phyloP scores from a whole-genome alignment of 1,284 basidiomycete species.

The Malassezia vespertilionis region DNA sequence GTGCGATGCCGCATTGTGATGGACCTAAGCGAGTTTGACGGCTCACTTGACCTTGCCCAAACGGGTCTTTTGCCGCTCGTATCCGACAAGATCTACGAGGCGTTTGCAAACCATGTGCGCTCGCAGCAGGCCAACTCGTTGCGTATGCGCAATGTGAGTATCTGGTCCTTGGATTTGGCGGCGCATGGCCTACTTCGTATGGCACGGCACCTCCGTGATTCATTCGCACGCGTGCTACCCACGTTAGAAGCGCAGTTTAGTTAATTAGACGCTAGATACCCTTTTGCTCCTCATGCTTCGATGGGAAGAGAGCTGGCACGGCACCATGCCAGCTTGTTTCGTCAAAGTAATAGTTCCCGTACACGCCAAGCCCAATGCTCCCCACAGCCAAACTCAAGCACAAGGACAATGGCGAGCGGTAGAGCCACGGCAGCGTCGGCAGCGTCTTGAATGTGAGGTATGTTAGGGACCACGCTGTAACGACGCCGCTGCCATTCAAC shows the following conservation, averaged over 20 bases:
- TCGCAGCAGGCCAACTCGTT: conserved; percentile 36
- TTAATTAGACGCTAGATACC: conserved; percentile 11
- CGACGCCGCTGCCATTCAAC: conserved; percentile 36
- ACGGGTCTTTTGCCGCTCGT: conserved; percentile 42
- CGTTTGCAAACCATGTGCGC: conserved; percentile 40
- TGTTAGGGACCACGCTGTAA: conserved; percentile 35
- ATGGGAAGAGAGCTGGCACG: conserved; percentile 19
- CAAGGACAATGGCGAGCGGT: conserved; percentile 20
- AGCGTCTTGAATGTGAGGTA: conserved; percentile 35
- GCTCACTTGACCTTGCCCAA: conserved; percentile 43
- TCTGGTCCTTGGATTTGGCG: conserved; percentile 34
- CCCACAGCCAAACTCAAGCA: conserved; percentile 17
- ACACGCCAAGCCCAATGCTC: conserved; percentile 26
- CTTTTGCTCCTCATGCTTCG: neutral
- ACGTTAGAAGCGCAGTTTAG: neutral
- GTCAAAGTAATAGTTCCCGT: conserved; percentile 39
- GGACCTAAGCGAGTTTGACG: conserved; percentile 45
- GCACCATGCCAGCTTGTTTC: conserved; percentile 34
- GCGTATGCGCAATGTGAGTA: conserved; percentile 36
- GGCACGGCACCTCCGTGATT: conserved; percentile 13
- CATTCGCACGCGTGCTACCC: conserved; percentile 1
- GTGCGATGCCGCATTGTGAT: conserved; percentile 42
- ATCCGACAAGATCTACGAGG: conserved; percentile 44
- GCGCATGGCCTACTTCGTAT: conserved; percentile 22
- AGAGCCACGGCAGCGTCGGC: conserved; percentile 19